These are phyloP conservation scores for Aspergillus sp. DNA, from an alignment of 2,329 filamentous ascomycete species.

Conservation along the genomic window DNA sequence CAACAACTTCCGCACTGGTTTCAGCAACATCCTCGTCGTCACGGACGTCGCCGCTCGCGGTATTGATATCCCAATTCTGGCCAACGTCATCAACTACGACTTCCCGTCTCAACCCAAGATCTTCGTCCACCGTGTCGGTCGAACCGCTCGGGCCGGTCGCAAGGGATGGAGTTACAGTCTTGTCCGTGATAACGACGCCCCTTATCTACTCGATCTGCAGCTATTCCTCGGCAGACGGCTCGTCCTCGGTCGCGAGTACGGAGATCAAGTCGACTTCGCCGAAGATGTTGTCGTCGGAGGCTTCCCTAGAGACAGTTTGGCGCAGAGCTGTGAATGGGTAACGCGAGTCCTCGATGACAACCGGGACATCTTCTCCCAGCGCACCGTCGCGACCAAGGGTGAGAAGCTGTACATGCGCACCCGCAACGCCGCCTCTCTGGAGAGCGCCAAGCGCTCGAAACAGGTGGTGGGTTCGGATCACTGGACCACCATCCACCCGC, in stretches of 20 bases:
- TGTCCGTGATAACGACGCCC: slow-evolving; percentile 80
- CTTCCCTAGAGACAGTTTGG: slow-evolving; percentile 70
- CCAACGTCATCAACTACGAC: slow-evolving; percentile 98
- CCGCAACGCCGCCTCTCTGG: slow-evolving; percentile 81
- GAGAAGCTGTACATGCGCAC: slow-evolving; percentile 92
- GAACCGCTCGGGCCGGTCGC: slow-evolving; percentile 90
- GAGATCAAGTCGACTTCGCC: slow-evolving; percentile 66
- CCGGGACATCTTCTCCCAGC: slow-evolving; percentile 69
- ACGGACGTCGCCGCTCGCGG: slow-evolving; percentile 95
- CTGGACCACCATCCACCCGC: slow-evolving; percentile 73
- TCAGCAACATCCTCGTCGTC: slow-evolving; percentile 87
- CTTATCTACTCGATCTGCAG: slow-evolving; percentile 90
- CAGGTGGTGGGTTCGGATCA: slow-evolving; percentile 68
- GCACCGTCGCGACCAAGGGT: slow-evolving; percentile 76
- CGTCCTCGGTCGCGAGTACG: slow-evolving; percentile 67
- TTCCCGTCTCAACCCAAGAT: slow-evolving; percentile 96
- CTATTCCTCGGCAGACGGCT: slow-evolving; percentile 87
- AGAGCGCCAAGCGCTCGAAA: slow-evolving; percentile 86
- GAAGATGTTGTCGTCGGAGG: slow-evolving; percentile 81
- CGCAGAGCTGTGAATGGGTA: slow-evolving; percentile 77
- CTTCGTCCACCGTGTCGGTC: slow-evolving; percentile 92
- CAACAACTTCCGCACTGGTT: slow-evolving; percentile 79
- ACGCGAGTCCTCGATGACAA: slow-evolving; percentile 74
- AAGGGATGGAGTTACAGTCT: slow-evolving; percentile 95
- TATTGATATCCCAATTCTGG: slow-evolving; percentile 94